A percentile compares a stretch with the other conserved stretches of the same genome.
These are phyloP conservation scores for Solanum sejunctum DNA, from an alignment of 257 asterid species.

Conservation along the genomic window DNA sequence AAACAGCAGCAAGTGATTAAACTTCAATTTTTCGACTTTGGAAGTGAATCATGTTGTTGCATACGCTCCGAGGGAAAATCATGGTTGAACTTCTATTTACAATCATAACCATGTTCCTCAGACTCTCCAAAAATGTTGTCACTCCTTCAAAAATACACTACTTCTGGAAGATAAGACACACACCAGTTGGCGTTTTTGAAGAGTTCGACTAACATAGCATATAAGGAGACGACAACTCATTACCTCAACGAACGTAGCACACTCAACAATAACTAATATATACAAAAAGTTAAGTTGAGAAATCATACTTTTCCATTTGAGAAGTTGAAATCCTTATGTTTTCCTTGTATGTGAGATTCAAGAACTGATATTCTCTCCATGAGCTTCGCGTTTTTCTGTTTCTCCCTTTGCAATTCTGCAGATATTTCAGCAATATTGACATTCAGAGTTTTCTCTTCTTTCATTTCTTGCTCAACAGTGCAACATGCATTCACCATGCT, in stretches of 20 bases:
- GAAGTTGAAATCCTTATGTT: not conserved
- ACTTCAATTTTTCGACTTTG: not conserved
- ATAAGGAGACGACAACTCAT: not conserved
- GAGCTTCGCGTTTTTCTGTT: conserved; percentile 11
- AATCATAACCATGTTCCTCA: not conserved
- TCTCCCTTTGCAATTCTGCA: conserved; percentile 15
- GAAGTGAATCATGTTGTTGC: not conserved
- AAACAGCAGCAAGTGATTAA: not conserved
- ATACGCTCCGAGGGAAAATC: not conserved
- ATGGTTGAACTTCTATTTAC: not conserved
- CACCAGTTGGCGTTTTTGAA: not conserved
- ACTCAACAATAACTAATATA: not conserved
- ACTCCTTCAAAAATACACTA: not conserved
- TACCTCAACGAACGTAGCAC: not conserved
- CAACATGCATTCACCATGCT: not conserved
- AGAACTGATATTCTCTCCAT: conserved; percentile 6
- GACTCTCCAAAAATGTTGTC: not conserved
- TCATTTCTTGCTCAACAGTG: not conserved
- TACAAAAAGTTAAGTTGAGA: not conserved
- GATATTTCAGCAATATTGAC: conserved; percentile 4
- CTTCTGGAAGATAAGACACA: not conserved
- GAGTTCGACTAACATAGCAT: not conserved
- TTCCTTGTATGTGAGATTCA: conserved; percentile 1
- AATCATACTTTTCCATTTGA: not conserved
- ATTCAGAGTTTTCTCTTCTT: not conserved